phyloP scores from a whole-genome alignment of 2,329 filamentous ascomycete genomes.

The Sodiomyces alkalinus region DNA sequence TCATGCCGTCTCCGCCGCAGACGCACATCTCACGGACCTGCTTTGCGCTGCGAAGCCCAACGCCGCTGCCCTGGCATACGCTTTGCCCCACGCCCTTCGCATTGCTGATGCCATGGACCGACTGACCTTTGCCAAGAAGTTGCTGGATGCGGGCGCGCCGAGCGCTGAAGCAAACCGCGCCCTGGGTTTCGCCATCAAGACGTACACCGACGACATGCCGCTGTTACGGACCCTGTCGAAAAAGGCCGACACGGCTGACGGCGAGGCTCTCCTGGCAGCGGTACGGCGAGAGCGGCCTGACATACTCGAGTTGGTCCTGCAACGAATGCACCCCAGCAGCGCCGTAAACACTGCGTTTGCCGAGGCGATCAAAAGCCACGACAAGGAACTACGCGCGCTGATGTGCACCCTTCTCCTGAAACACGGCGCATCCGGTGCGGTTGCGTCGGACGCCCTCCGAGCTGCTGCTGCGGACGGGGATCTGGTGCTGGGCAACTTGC shows the following conservation, averaged over 20 bases:
- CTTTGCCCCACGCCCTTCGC: slow-evolving; percentile 36
- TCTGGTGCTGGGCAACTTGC: slow-evolving; percentile 30
- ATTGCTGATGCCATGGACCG: slow-evolving; percentile 36
- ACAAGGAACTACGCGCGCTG: slow-evolving; percentile 21
- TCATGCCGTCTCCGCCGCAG: slow-evolving; percentile 30
- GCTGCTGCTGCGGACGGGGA: slow-evolving; percentile 38
- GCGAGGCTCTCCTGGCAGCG: slow-evolving; percentile 29
- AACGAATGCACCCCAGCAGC: slow-evolving; percentile 18
- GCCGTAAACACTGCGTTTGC: slow-evolving; percentile 26
- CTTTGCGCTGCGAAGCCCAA: slow-evolving; percentile 27
- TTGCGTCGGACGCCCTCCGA: slow-evolving; percentile 33
- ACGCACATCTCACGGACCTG: slow-evolving; percentile 29
- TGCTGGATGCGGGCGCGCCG: slow-evolving; percentile 33
- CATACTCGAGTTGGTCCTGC: slow-evolving; percentile 30
- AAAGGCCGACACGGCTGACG: slow-evolving; percentile 33
- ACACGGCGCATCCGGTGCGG: slow-evolving; percentile 27
- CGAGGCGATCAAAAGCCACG: slow-evolving; percentile 25
- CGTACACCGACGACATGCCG: slow-evolving; percentile 30
- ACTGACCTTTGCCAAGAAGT: slow-evolving; percentile 30
- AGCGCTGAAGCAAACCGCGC: slow-evolving; percentile 33
- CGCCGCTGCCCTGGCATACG: slow-evolving; percentile 27
- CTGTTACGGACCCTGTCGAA: slow-evolving; percentile 28
- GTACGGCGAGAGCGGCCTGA: slow-evolving; percentile 28
- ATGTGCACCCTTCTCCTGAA: slow-evolving; percentile 30
- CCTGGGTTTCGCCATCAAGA: slow-evolving; percentile 32